These are phyloP conservation scores for Euptelea pleiosperma DNA, from an alignment of 164 flowering plant genomes.

Conservation along the genomic window DNA sequence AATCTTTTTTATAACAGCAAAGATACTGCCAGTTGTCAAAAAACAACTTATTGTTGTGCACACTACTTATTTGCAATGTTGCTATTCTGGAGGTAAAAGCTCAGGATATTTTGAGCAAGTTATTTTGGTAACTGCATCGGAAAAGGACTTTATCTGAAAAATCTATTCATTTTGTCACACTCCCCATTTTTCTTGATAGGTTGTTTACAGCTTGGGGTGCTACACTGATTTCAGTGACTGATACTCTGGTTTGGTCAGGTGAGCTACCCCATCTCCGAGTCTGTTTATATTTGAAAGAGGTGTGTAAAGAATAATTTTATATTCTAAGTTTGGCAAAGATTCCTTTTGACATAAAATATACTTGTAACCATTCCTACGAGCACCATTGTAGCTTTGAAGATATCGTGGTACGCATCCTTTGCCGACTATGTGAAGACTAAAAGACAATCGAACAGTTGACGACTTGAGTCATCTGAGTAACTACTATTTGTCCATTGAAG, in stretches of 20 bases:
- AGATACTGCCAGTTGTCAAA: slow-evolving; percentile 88
- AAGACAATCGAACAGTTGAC: too few relatives aligned
- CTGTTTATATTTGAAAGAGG: neutral
- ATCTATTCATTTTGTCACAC: slow-evolving; percentile 38
- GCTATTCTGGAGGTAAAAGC: slow-evolving; percentile 97
- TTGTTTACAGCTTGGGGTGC: slow-evolving; percentile 85
- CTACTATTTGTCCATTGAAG: too few relatives aligned
- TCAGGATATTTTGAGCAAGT: neutral
- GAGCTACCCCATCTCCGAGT: slow-evolving; percentile 19
- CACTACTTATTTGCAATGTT: slow-evolving; percentile 93
- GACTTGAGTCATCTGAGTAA: too few relatives aligned
- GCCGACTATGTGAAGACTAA: too few relatives aligned
- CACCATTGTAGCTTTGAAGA: too few relatives aligned
- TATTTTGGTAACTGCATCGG: neutral
- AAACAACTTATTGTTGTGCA: slow-evolving; percentile 82
- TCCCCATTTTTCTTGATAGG: slow-evolving; percentile 85
- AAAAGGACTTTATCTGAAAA: neutral
- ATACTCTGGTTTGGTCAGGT: slow-evolving; percentile 99
- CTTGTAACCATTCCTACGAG: too few relatives aligned
- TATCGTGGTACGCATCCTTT: too few relatives aligned
- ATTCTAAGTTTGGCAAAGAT: too few relatives aligned
- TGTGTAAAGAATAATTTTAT: too few relatives aligned
- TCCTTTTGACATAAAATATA: too few relatives aligned
- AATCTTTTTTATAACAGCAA: slow-evolving; percentile 46
- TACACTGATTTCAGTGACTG: slow-evolving; percentile 89